phyloP scores from a whole-genome alignment of 176 grass and related monocot genomes.

The Aechmea fasciata region DNA sequence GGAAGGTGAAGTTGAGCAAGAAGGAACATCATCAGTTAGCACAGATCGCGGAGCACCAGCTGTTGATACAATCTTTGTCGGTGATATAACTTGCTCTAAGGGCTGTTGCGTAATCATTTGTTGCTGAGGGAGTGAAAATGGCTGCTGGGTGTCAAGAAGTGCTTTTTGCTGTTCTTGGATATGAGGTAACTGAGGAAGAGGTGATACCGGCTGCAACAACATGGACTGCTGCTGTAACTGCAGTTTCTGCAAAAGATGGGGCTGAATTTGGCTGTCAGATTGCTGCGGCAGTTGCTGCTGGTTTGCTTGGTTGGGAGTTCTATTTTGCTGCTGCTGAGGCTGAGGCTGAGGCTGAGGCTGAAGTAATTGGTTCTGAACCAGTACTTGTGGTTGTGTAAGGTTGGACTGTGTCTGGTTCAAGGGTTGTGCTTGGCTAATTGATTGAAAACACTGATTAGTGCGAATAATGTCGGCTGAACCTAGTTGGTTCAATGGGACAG shows the following conservation, averaged over 20 bases:
- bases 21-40: constrained; percentile 75
- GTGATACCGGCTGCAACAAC: constrained; percentile 1
- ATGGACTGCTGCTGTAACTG: constrained; percentile 17
- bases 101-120: constrained; percentile 34
- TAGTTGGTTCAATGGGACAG: constrained; percentile 44
- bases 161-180: constrained; percentile 60
- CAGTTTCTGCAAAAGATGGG: constrained; percentile 19
- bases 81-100: constrained; percentile 28
- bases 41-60: constrained; percentile 66
- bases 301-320: constrained; percentile 41
- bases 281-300: constrained; percentile 36
- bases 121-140: constrained; percentile 54
- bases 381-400: constrained; percentile 57
- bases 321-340: constrained; percentile 47
- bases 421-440: constrained; percentile 40
- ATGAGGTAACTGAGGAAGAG: constrained; percentile 4
- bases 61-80: constrained; percentile 32
- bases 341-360: constrained; percentile 37
- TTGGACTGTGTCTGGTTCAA: constrained; percentile 61
- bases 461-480: constrained; percentile 13
- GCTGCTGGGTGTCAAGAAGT: constrained; percentile 62
- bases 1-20: constrained; percentile 77
- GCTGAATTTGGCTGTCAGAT: constrained; percentile 21
- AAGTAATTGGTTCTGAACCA: constrained; percentile 62
- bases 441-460: constrained; percentile 43